These are phyloP conservation scores for Talaromyces atroroseus DNA, from an alignment of 2,329 filamentous ascomycete species.

Conservation along the genomic window DNA sequence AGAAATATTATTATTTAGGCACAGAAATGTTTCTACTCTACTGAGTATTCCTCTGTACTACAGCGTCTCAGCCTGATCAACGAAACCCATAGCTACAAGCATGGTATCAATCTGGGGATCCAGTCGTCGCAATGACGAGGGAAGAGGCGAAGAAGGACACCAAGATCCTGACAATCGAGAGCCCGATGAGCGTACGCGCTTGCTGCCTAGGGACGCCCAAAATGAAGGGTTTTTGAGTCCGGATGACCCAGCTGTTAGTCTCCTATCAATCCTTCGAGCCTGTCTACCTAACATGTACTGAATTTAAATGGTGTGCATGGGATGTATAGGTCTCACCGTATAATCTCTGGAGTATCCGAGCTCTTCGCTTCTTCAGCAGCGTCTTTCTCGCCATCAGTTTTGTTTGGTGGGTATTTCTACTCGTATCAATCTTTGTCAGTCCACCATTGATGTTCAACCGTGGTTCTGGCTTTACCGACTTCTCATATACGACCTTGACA, in stretches of 20 bases:
- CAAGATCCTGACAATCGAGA: slow-evolving; percentile 26
- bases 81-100: background rate
- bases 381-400: slow-evolving; percentile 70
- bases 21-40: too few relatives aligned
- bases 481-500: slow-evolving; percentile 75
- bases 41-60: too few relatives aligned
- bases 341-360: slow-evolving; percentile 86
- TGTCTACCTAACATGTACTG: background rate
- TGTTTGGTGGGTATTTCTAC: slow-evolving; percentile 84
- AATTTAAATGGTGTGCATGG: background rate
- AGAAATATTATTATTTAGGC: too few relatives aligned
- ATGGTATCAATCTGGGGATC: slow-evolving; percentile 24
- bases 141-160: slow-evolving; percentile 1
- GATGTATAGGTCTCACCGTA: slow-evolving; percentile 66
- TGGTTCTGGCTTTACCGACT: slow-evolving; percentile 88
- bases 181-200: slow-evolving; percentile 57
- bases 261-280: too few relatives aligned
- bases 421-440: slow-evolving; percentile 88
- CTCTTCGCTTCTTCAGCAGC: slow-evolving; percentile 71
- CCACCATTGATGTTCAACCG: slow-evolving; percentile 79
- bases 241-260: slow-evolving; percentile 68
- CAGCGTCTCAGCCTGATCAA: too few relatives aligned
- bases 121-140: slow-evolving; percentile 10
- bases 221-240: slow-evolving; percentile 64
- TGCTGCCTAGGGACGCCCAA: slow-evolving; percentile 61